These are phyloP conservation scores for Cornus kousa DNA, from an alignment of 148 eudicot species.

Conservation along the genomic window DNA sequence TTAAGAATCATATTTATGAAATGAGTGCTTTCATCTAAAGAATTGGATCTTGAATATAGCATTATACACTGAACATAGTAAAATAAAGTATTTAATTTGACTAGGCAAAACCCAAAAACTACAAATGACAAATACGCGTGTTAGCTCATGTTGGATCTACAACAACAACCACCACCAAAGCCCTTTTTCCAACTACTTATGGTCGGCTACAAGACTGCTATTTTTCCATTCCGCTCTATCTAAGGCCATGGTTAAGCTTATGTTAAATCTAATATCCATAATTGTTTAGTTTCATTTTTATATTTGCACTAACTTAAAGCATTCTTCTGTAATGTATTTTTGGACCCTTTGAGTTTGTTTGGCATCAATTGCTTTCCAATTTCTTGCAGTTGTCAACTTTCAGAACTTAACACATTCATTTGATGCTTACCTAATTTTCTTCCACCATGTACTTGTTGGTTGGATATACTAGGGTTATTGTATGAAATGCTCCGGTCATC, in stretches of 20 bases:
- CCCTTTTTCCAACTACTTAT: too few relatives aligned
- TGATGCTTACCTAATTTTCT: neutral
- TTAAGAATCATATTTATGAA: neutral
- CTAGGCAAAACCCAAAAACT: neutral
- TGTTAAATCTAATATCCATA: too few relatives aligned
- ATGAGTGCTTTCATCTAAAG: neutral
- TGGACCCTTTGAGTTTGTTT: too few relatives aligned
- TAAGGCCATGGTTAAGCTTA: too few relatives aligned
- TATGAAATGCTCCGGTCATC: slow-evolving; percentile 79
- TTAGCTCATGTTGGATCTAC: neutral
- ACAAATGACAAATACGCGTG: neutral
- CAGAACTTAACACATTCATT: neutral
- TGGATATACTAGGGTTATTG: slow-evolving; percentile 59
- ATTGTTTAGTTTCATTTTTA: neutral
- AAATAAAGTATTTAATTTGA: neutral
- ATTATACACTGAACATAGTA: neutral
- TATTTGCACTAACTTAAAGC: neutral
- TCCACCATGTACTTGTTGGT: neutral
- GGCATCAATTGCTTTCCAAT: neutral
- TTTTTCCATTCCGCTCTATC: too few relatives aligned
- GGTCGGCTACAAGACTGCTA: too few relatives aligned
- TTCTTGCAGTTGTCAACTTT: neutral
- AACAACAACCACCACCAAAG: too few relatives aligned
- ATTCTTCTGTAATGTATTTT: neutral
- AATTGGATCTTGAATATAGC: neutral